A percentile compares a stretch with the other conserved stretches of the same genome.
Evolutionary conservation across 495 filamentous ascomycete genomes (phyloP).

Genomic region (Aspergillus indologenus): DNA sequence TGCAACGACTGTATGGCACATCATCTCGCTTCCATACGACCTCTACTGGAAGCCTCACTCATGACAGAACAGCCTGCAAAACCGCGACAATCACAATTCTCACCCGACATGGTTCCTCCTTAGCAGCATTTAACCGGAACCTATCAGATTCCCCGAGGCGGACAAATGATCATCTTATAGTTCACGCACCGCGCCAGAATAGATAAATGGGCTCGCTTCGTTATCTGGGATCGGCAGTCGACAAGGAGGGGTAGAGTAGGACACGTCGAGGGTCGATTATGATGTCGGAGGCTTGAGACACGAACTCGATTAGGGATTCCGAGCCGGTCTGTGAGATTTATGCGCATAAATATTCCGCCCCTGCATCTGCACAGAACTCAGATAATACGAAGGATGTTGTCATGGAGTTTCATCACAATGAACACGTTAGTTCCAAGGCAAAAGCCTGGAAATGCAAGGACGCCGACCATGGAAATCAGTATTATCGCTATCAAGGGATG

Average conservation of each 20-base stretch:
- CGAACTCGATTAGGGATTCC: neutral
- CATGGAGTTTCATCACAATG: neutral
- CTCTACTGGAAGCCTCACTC: neutral
- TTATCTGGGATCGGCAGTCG: neutral
- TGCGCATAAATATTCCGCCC: neutral
- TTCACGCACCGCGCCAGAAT: neutral
- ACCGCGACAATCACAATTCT: neutral
- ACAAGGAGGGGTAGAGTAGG: conserved; percentile 2
- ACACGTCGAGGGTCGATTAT: conserved; percentile 3
- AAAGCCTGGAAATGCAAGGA: neutral
- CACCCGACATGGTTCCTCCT: neutral
- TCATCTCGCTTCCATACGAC: neutral
- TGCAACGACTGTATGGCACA: neutral
- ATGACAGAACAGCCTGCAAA: neutral
- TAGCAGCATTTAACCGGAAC: neutral
- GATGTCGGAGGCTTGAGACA: neutral
- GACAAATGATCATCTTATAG: neutral
- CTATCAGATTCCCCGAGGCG: neutral
- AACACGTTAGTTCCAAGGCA: neutral
- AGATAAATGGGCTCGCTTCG: neutral
- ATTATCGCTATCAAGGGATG: neutral
- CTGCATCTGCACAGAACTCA: neutral
- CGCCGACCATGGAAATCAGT: neutral
- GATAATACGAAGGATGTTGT: neutral
- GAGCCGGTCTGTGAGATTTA: neutral